Evolutionary conservation across 2,329 filamentous ascomycete genomes (phyloP).

Genomic region (Alternaria longipes): DNA sequence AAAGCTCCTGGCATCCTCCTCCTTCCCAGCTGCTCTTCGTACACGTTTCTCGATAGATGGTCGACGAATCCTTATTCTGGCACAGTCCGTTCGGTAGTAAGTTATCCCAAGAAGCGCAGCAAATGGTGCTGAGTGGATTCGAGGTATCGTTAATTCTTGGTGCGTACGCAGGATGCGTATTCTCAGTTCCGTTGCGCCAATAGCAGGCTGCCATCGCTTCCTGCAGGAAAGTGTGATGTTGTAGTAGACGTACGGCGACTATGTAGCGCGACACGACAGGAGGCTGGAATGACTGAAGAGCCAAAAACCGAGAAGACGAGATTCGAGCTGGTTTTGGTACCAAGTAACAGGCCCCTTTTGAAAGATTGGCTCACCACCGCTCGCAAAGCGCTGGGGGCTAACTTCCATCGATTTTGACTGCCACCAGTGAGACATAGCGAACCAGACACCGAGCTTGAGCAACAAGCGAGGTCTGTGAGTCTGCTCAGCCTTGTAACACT

Average conservation of each 20-base stretch:
- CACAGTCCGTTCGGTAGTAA: neutral
- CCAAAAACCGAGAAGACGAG: neutral
- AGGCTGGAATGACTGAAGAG: neutral
- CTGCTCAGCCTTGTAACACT: slow-evolving; percentile 1
- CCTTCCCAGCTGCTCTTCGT: slow-evolving; percentile 14
- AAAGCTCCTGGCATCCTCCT: slow-evolving; percentile 21
- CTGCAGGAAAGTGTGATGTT: neutral
- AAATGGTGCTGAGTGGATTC: neutral
- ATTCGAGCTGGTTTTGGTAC: neutral
- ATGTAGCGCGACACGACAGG: neutral
- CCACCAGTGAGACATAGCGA: neutral
- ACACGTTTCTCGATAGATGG: slow-evolving; percentile 16
- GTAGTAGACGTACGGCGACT: neutral
- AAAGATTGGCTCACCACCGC: slow-evolving; percentile 1
- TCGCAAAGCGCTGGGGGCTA: slow-evolving; percentile 4
- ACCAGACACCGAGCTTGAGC: neutral
- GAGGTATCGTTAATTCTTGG: neutral
- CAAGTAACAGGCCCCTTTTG: neutral
- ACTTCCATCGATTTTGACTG: neutral
- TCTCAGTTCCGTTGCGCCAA: neutral
- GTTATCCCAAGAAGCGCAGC: neutral
- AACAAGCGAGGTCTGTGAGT: neutral
- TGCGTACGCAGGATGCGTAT: neutral
- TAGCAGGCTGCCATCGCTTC: neutral
- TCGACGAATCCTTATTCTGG: neutral